A percentile compares a stretch with the other conserved stretches of the same genome.
Evolutionary conservation across 106 monocot genomes (phyloP).

Genomic region (Phalaenopsis equestris): DNA sequence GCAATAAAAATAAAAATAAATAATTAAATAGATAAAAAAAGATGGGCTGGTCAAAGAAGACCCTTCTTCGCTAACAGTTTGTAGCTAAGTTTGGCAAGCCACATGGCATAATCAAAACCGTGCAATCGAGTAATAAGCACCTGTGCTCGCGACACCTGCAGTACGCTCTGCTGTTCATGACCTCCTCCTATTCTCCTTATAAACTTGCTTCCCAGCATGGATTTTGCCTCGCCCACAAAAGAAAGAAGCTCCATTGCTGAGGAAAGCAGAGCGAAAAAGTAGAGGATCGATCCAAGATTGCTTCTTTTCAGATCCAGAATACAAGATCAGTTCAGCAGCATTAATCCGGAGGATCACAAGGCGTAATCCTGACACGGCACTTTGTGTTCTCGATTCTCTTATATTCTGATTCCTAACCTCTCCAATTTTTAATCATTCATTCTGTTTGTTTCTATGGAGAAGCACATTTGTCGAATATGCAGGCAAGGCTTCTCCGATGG

Average conservation of each 20-base stretch:
- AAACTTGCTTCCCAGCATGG: neutral
- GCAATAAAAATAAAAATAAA: too few relatives aligned
- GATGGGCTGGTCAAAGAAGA: too few relatives aligned
- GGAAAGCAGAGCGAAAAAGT: too few relatives aligned
- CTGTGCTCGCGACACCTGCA: neutral
- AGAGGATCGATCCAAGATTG: too few relatives aligned
- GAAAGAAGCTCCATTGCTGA: neutral
- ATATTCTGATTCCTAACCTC: neutral
- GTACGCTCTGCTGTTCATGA: neutral
- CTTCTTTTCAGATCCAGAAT: neutral
- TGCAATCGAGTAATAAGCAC: neutral
- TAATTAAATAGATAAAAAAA: too few relatives aligned
- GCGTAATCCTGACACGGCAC: neutral
- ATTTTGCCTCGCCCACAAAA: neutral
- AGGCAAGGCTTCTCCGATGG: conserved; percentile 27
- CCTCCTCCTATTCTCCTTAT: neutral
- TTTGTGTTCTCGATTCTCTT: neutral
- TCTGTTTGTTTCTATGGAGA: neutral
- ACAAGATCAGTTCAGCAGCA: neutral
- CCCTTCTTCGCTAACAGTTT: too few relatives aligned
- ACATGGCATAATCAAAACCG: neutral
- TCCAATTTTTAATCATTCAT: neutral
- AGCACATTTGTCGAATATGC: conserved; percentile 34
- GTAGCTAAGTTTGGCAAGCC: too few relatives aligned
- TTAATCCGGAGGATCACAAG: neutral